Conservation (phyloP, 139 green algal species). For the Haematococcus lacustris region DNA sequence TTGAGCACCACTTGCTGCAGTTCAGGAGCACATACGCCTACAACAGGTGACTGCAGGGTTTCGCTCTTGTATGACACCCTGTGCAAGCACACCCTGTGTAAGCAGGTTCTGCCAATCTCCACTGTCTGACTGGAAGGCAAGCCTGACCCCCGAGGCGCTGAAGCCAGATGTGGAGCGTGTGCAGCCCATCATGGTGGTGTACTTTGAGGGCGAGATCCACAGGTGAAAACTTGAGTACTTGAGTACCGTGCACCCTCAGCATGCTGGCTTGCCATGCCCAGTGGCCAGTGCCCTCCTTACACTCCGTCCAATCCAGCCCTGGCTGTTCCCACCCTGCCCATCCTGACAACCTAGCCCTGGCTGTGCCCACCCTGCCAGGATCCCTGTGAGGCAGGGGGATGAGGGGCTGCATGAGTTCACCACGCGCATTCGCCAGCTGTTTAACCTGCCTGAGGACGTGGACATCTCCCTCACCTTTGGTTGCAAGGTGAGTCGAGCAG, state of each 20-base stretch:
- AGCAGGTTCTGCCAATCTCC: constrained; percentile 48
- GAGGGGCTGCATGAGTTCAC: constrained; percentile 53
- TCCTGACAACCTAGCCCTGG: too few species aligned
- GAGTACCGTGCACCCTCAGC: too few species aligned
- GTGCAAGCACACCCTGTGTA: not conserved
- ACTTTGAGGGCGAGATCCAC: constrained; percentile 60
- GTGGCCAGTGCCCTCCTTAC: too few species aligned
- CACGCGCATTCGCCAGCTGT: constrained; percentile 37
- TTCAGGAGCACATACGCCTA: not conserved
- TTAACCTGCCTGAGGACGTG: constrained; percentile 50
- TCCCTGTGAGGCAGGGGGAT: constrained; percentile 50
- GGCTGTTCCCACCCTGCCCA: too few species aligned
- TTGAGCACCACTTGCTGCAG: not conserved
- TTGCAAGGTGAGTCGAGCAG: too few species aligned
- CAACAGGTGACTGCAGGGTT: not conserved
- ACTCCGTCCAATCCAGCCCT: too few species aligned
- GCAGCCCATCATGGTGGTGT: constrained; percentile 63
- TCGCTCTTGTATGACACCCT: not conserved
- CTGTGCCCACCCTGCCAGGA: too few species aligned
- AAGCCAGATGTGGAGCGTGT: constrained; percentile 47
- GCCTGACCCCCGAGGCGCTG: constrained; percentile 44
- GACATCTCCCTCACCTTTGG: constrained; percentile 60
- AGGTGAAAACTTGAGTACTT: constrained; percentile 21
- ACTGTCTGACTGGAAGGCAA: constrained; percentile 48
- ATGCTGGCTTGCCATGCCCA: too few species aligned